These are phyloP conservation scores for Epichloe uncinata DNA, from an alignment of 2,329 filamentous ascomycete species.

Conservation along the genomic window DNA sequence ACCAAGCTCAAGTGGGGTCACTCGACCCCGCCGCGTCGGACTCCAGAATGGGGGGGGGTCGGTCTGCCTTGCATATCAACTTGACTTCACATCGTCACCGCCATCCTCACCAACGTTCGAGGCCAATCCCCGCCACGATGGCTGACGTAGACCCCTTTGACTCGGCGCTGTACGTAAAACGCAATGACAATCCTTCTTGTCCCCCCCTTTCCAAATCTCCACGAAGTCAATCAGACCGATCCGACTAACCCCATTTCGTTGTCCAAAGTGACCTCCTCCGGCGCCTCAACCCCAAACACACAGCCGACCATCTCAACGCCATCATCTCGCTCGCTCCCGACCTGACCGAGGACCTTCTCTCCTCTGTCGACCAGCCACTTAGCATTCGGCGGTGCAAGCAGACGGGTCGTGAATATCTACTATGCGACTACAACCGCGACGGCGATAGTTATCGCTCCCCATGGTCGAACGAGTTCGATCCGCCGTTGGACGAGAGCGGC, in stretches of 20 bases:
- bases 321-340: conserved; percentile 83
- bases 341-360: conserved; percentile 93
- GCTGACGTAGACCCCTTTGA: conserved; percentile 54
- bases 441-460: conserved; percentile 94
- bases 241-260: neutral
- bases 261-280: conserved; percentile 79
- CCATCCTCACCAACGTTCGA: neutral
- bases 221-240: too few species aligned
- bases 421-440: conserved; percentile 99
- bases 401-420: conserved; percentile 86
- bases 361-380: conserved; percentile 92
- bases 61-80: neutral
- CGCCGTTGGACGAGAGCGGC: conserved; percentile 58
- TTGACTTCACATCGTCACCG: neutral
- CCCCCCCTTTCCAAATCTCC: neutral
- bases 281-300: conserved; percentile 90
- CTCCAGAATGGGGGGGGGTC: too few species aligned
- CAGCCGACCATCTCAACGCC: conserved; percentile 71
- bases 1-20: too few species aligned
- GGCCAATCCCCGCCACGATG: conserved; percentile 20
- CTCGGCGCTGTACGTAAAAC: conserved; percentile 52
- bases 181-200: neutral
- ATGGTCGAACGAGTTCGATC: conserved; percentile 99
- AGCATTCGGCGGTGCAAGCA: conserved; percentile 74
- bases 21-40: too few species aligned